Percentiles rank a stretch among this genome's conserved stretches.
phyloP scores from a whole-genome alignment of 1,284 basidiomycete genomes.

The Phellinidium pouzarii region DNA sequence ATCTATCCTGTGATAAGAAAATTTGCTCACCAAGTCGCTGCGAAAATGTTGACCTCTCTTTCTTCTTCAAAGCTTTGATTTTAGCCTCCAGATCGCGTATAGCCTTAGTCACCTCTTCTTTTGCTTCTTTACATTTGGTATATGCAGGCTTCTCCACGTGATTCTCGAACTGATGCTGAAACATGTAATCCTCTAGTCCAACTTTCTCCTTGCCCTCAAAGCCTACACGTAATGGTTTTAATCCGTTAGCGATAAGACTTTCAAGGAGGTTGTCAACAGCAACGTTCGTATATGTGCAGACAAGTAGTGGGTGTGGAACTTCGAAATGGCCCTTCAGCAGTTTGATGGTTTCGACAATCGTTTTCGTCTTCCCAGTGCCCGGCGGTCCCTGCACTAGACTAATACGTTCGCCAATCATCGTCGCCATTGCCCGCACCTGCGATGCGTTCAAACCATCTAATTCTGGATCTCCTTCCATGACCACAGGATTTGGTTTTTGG shows the following conservation, averaged over 20 bases:
- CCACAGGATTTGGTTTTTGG: conserved; percentile 51
- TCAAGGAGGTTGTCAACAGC: conserved; percentile 92
- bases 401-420: conserved; percentile 76
- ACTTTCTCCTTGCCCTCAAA: conserved; percentile 54
- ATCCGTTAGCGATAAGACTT: conserved; percentile 53
- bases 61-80: conserved; percentile 20
- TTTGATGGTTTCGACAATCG: conserved; percentile 80
- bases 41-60: not conserved
- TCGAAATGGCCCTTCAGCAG: conserved; percentile 84
- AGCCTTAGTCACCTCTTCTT: conserved; percentile 27
- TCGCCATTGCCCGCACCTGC: conserved; percentile 80
- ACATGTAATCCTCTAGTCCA: conserved; percentile 51
- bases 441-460: conserved; percentile 63
- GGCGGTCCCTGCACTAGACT: conserved; percentile 93
- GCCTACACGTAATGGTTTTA: conserved; percentile 77
- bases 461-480: conserved; percentile 75
- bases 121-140: conserved; percentile 32
- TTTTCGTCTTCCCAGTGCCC: conserved; percentile 94
- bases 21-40: not conserved
- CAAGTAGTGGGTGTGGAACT: conserved; percentile 77
- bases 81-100: conserved; percentile 25
- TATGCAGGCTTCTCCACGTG: conserved; percentile 52
- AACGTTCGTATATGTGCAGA: conserved; percentile 90
- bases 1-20: not conserved
- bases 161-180: conserved; percentile 58